Percentiles rank a stretch among this genome's conserved stretches.
Evolutionary conservation across 805 yeast species (phyloP).

Genomic region (Huiozyma sinensis): DNA sequence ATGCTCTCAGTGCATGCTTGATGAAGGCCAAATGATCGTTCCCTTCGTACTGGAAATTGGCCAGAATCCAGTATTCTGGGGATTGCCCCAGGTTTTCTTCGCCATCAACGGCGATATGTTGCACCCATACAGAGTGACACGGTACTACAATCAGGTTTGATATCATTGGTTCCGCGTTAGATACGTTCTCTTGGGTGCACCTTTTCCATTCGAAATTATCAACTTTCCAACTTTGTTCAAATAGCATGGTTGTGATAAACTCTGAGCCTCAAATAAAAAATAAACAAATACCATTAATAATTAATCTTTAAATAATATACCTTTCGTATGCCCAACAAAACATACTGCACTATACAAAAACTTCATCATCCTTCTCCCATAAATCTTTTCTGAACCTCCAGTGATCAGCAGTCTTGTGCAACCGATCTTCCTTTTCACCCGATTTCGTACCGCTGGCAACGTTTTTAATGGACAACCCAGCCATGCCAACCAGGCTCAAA

Average conservation of each 20-base stretch:
- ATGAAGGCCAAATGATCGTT: conserved; percentile 57
- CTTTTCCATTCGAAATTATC: no score
- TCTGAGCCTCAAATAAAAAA: no score
- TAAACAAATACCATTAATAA: no score
- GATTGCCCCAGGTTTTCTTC: conserved; percentile 35
- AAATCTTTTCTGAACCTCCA: conserved; percentile 56
- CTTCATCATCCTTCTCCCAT: conserved; percentile 52
- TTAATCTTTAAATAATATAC: no score
- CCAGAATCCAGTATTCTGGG: conserved; percentile 54
- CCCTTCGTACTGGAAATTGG: conserved; percentile 57
- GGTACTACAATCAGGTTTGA: conserved; percentile 39
- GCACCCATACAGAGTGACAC: conserved; percentile 56
- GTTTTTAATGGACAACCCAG: conserved; percentile 48
- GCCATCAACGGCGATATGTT: conserved; percentile 1
- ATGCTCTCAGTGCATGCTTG: conserved; percentile 43
- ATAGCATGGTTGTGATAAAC: no score
- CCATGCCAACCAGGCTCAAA: conserved; percentile 30
- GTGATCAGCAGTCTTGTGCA: conserved; percentile 38
- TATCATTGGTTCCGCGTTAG: neutral
- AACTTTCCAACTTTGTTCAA: no score
- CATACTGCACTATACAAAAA: conserved; percentile 13
- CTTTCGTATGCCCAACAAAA: no score
- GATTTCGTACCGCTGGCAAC: conserved; percentile 56
- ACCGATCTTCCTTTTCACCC: conserved; percentile 44
- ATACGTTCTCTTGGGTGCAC: neutral